Percentiles rank a stretch among this genome's conserved stretches.
These are phyloP conservation scores for Physaria fendleri DNA, from an alignment of 345 rosid species.

Conservation along the genomic window DNA sequence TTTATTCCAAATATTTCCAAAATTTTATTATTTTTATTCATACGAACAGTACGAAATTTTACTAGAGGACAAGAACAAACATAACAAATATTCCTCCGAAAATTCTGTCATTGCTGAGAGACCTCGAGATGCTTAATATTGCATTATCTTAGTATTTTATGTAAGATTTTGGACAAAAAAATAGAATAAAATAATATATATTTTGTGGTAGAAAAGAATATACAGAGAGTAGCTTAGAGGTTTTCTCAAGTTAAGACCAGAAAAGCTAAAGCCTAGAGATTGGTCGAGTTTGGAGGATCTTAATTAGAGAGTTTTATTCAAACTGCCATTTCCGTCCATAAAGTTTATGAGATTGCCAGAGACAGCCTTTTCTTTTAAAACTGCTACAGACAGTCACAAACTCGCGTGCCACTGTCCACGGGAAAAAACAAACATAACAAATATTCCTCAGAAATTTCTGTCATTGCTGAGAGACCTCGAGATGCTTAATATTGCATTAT, in stretches of 20 bases:
- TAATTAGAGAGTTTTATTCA: no score
- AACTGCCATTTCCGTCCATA: no score
- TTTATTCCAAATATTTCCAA: conserved; percentile 18
- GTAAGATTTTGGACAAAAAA: not conserved
- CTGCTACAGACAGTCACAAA: no score
- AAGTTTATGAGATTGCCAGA: no score
- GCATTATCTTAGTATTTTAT: not conserved
- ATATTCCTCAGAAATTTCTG: conserved; percentile 15
- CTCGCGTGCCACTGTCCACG: no score
- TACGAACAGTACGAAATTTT: conserved; percentile 7
- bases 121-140: conserved; percentile 5
- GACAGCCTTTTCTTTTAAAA: no score
- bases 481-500: not conserved
- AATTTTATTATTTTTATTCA: conserved; percentile 20
- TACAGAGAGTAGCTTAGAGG: not conserved
- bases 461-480: conserved; percentile 11
- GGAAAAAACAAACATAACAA: conserved; percentile 25
- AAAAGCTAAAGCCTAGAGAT: not conserved
- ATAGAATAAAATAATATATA: not conserved
- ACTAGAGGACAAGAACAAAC: conserved; percentile 20
- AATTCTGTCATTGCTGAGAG: conserved; percentile 1
- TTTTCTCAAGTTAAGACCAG: not conserved
- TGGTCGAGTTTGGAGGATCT: conserved; percentile 10
- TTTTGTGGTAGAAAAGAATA: not conserved
- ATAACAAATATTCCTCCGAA: conserved; percentile 21